phyloP scores from a whole-genome alignment of 495 filamentous ascomycete species.

The Penicillium samsonianum region DNA sequence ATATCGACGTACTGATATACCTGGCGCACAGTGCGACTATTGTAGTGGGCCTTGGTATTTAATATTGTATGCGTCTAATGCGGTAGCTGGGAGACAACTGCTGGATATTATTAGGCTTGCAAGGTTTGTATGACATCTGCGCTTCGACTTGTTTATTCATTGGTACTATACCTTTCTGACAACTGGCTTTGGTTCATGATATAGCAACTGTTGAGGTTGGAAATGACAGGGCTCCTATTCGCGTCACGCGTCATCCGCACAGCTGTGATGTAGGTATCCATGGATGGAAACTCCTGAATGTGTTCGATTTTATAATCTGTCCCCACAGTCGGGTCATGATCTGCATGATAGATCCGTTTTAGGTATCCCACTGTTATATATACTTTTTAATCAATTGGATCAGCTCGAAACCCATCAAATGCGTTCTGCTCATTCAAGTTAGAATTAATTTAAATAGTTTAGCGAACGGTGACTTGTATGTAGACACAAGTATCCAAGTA shows the following conservation, averaged over 20 bases:
- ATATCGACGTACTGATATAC: background rate
- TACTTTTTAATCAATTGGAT: background rate
- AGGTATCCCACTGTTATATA: background rate
- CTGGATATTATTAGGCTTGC: background rate
- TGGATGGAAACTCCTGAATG: background rate
- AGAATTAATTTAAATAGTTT: background rate
- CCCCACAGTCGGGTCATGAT: background rate
- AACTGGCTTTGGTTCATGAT: background rate
- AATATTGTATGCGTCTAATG: background rate
- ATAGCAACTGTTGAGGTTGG: background rate
- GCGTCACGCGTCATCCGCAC: background rate
- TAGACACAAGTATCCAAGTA: background rate
- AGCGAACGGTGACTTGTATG: background rate
- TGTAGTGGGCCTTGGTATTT: background rate
- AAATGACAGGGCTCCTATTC: background rate
- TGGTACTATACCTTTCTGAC: background rate
- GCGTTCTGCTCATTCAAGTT: background rate
- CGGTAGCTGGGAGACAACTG: background rate
- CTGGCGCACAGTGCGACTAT: background rate
- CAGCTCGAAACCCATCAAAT: background rate
- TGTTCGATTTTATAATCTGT: background rate
- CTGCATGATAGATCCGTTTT: background rate
- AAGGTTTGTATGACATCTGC: background rate
- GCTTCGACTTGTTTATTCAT: background rate
- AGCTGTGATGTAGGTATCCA: too few relatives aligned